Conservation (phyloP, 2,329 filamentous ascomycete species). For the Monilinia aucupariae region DNA sequence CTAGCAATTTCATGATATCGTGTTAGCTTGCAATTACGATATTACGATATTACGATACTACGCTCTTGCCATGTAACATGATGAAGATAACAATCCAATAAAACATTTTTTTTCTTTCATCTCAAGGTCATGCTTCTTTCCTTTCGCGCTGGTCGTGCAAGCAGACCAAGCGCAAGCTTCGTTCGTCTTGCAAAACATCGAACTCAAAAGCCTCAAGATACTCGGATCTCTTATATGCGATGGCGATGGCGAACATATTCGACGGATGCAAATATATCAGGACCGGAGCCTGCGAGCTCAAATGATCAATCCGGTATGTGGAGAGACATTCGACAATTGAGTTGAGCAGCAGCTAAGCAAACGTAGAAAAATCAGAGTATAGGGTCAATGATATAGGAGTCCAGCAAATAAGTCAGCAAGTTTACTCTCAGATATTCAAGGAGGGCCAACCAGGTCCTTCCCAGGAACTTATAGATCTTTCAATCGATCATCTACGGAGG, state of each 20-base stretch:
- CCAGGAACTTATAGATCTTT: conserved; percentile 69
- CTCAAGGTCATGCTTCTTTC: conserved; percentile 31
- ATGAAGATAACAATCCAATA: conserved; percentile 26
- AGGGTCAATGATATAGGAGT: conserved; percentile 91
- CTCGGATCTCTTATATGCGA: conserved; percentile 36
- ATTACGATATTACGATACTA: no score
- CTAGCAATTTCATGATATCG: not conserved
- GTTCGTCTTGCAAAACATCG: conserved; percentile 48
- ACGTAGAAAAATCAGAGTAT: conserved; percentile 43
- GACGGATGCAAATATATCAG: not conserved
- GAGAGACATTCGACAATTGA: not conserved
- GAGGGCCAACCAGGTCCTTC: conserved; percentile 51
- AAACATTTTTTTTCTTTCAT: not conserved
- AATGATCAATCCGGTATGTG: not conserved
- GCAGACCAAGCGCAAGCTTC: conserved; percentile 40
- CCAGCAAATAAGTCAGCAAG: conserved; percentile 80
- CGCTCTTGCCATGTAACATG: conserved; percentile 4
- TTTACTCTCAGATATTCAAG: conserved; percentile 80
- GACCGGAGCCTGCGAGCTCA: conserved; percentile 14
- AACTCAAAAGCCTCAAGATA: conserved; percentile 35
- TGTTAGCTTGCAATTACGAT: not conserved
- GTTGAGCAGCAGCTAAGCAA: conserved; percentile 17
- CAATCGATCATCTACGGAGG: conserved; percentile 72
- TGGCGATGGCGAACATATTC: conserved; percentile 31
- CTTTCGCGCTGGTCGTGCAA: conserved; percentile 30